Conservation (phyloP, 78 protist species). For the Polysphondylium violaceum region DNA sequence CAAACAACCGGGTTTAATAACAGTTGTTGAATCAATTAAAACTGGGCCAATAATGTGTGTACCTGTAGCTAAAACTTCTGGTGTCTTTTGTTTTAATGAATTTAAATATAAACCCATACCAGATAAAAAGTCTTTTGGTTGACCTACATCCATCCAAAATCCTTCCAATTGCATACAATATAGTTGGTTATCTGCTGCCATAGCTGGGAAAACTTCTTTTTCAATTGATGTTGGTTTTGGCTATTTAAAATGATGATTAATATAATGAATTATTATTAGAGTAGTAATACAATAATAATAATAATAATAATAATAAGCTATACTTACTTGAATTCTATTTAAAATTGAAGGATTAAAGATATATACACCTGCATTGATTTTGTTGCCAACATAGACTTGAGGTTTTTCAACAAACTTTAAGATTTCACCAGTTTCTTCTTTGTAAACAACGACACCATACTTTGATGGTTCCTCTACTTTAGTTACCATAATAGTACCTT, state of each 20-base stretch:
- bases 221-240: conserved; percentile 74
- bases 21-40: conserved; percentile 86
- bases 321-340: conserved; percentile 88
- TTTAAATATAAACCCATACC: conserved; percentile 68
- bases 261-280: not conserved
- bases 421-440: conserved; percentile 86
- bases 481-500: conserved; percentile 96
- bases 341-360: conserved; percentile 88
- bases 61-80: conserved; percentile 71
- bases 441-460: conserved; percentile 96
- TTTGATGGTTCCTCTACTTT: conserved; percentile 96
- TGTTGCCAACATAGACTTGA: conserved; percentile 92
- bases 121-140: conserved; percentile 87
- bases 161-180: conserved; percentile 92
- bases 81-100: conserved; percentile 31
- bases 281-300: not conserved
- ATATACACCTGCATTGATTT: conserved; percentile 97
- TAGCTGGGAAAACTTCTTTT: conserved; percentile 93
- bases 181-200: conserved; percentile 91
- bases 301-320: too few relatives aligned
- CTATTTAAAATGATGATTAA: not conserved
- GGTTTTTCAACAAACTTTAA: conserved; percentile 96
- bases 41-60: conserved; percentile 75
- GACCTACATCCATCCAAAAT: conserved; percentile 98
- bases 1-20: conserved; percentile 88